phyloP scores from a whole-genome alignment of 2,329 filamentous ascomycete genomes.

The Coniochaeta sp. region DNA sequence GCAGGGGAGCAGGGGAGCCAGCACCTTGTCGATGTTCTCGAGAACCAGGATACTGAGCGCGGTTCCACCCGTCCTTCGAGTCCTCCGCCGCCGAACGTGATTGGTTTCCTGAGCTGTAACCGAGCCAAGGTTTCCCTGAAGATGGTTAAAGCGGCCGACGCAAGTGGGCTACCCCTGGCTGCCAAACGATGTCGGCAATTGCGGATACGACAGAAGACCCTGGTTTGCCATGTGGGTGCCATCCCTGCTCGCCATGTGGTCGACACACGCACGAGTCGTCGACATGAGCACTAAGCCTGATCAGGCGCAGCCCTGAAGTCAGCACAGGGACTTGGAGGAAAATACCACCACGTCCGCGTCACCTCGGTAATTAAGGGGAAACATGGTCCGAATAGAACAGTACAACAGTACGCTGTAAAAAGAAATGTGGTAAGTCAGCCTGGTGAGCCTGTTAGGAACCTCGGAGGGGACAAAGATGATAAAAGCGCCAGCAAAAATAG shows the following conservation, averaged over 20 bases:
- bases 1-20: too few relatives aligned
- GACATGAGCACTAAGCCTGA: background rate
- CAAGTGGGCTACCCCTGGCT: background rate
- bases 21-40: background rate
- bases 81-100: background rate
- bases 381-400: background rate
- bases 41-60: background rate
- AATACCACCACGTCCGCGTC: background rate
- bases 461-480: background rate
- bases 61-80: background rate
- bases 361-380: background rate
- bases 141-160: background rate
- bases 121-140: background rate
- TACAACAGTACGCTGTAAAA: too few relatives aligned
- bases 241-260: slow-evolving; percentile 1
- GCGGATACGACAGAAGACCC: background rate
- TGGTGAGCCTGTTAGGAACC: too few relatives aligned
- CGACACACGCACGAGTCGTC: background rate
- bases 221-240: background rate
- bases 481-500: background rate
- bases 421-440: too few relatives aligned
- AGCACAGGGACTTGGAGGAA: background rate
- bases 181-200: background rate
- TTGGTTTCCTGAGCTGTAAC: background rate
- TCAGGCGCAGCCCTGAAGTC: background rate